Conservation (phyloP, 2,329 filamentous ascomycete genomes). For the Albifimbria verrucaria region DNA sequence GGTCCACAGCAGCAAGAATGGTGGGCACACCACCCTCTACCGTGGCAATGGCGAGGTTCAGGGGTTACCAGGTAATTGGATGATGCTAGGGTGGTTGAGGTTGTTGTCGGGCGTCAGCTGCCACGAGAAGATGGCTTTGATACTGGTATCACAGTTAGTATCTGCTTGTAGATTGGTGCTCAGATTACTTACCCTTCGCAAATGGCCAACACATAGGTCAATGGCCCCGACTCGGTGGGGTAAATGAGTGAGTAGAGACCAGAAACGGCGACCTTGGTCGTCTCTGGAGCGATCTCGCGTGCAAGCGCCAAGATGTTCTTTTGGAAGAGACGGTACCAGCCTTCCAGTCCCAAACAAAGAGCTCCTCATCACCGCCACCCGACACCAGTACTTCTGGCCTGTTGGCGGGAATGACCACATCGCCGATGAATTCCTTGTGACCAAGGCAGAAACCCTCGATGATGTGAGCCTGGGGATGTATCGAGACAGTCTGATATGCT, state of each 20-base stretch:
- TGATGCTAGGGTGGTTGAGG: slow-evolving; percentile 42
- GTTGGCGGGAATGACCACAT: slow-evolving; percentile 61
- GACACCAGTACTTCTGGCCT: slow-evolving; percentile 68
- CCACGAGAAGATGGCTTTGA: slow-evolving; percentile 65
- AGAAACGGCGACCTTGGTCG: slow-evolving; percentile 45
- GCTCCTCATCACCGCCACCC: slow-evolving; percentile 76
- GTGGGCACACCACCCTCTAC: slow-evolving; percentile 17
- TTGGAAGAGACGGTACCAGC: slow-evolving; percentile 50
- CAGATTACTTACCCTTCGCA: slow-evolving; percentile 52
- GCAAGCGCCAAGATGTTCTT: slow-evolving; percentile 47
- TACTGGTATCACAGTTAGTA: slow-evolving; percentile 30
- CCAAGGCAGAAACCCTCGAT: slow-evolving; percentile 89
- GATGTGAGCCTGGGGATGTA: slow-evolving; percentile 76
- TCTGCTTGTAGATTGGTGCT: not conserved
- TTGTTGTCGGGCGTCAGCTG: slow-evolving; percentile 43
- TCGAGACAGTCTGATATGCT: slow-evolving; percentile 84
- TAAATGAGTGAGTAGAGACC: slow-evolving; percentile 34
- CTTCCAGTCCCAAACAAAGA: slow-evolving; percentile 83
- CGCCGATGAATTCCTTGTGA: slow-evolving; percentile 80
- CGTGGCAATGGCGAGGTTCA: slow-evolving; percentile 45
- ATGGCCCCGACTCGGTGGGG: slow-evolving; percentile 21
- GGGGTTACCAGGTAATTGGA: slow-evolving; percentile 63
- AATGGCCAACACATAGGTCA: slow-evolving; percentile 45
- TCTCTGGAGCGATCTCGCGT: slow-evolving; percentile 30
- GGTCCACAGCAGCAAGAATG: slow-evolving; percentile 39